phyloP scores from a whole-genome alignment of 768 basidiomycete genomes.

The Cystobasidium tubakii region DNA sequence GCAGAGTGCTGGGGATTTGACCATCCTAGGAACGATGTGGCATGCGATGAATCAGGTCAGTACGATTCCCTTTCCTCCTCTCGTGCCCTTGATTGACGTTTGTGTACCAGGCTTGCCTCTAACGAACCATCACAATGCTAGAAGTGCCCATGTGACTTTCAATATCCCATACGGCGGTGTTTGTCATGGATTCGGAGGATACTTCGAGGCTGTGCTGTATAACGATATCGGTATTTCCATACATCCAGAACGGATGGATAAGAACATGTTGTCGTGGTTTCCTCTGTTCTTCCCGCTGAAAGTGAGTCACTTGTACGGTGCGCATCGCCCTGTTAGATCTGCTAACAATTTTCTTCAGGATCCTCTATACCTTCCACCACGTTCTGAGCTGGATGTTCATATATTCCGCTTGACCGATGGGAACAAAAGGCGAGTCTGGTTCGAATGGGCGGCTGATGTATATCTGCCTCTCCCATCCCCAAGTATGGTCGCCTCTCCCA shows the following conservation, averaged over 20 bases:
- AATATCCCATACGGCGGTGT: constrained; percentile 91
- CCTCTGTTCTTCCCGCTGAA: constrained; percentile 92
- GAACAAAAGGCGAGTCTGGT: constrained; percentile 74
- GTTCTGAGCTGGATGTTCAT: constrained; percentile 83
- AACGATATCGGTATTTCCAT: constrained; percentile 70
- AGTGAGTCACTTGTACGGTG: constrained; percentile 53
- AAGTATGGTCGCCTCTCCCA: constrained; percentile 43
- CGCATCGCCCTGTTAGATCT: background rate
- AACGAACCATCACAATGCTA: constrained; percentile 93
- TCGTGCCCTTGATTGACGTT: background rate
- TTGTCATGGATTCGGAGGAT: constrained; percentile 89
- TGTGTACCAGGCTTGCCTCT: constrained; percentile 64
- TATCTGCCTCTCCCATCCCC: constrained; percentile 63
- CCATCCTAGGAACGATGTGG: constrained; percentile 76
- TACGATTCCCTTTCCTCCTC: background rate
- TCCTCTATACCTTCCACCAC: constrained; percentile 83
- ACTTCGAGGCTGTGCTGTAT: constrained; percentile 92
- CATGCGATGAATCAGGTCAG: constrained; percentile 56
- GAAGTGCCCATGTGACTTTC: constrained; percentile 77
- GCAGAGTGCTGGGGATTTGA: constrained; percentile 96
- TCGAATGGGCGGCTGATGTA: constrained; percentile 95
- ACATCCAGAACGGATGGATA: constrained; percentile 79
- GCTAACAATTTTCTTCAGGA: constrained; percentile 56
- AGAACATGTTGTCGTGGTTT: constrained; percentile 99
- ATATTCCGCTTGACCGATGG: constrained; percentile 90